These are phyloP conservation scores for Mycena olivaceomarginata DNA, from an alignment of 768 basidiomycete genomes.

Conservation along the genomic window DNA sequence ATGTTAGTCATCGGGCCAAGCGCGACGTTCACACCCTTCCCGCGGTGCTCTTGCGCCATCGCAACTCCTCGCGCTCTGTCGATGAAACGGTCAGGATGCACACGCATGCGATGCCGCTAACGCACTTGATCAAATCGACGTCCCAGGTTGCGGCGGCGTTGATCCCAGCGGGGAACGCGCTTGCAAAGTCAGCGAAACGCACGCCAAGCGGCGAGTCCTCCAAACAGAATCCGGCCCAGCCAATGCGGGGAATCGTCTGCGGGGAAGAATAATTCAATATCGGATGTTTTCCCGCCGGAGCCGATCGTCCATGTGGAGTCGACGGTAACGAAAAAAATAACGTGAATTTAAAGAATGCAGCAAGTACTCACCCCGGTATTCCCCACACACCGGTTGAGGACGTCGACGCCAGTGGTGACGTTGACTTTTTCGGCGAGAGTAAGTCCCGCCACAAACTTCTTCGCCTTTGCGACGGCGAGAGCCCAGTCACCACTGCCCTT, in stretches of 20 bases:
- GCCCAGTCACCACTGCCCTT: slow-evolving; percentile 29
- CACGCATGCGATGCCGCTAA: background rate
- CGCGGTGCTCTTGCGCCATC: slow-evolving; percentile 77
- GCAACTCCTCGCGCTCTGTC: slow-evolving; percentile 70
- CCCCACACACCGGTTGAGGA: slow-evolving; percentile 47
- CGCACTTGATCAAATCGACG: slow-evolving; percentile 14
- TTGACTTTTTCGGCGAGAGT: slow-evolving; percentile 53
- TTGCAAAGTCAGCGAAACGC: slow-evolving; percentile 71
- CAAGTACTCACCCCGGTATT: slow-evolving; percentile 37
- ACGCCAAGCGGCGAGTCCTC: slow-evolving; percentile 76
- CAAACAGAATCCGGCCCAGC: slow-evolving; percentile 47
- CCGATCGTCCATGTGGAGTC: background rate
- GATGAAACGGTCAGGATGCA: slow-evolving; percentile 65
- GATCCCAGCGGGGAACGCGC: slow-evolving; percentile 77
- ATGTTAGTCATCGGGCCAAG: slow-evolving; percentile 52
- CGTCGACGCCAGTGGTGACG: slow-evolving; percentile 52
- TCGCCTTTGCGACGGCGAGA: slow-evolving; percentile 13
- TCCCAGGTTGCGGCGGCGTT: slow-evolving; percentile 77
- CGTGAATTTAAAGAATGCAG: background rate
- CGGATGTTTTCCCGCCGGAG: background rate
- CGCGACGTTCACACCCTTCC: slow-evolving; percentile 65
- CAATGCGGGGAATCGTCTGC: slow-evolving; percentile 51
- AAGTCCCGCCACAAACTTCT: slow-evolving; percentile 38
- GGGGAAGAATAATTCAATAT: slow-evolving; percentile 12
- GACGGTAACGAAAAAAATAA: too few relatives aligned